Evolutionary conservation across 495 filamentous ascomycete species (phyloP).

Genomic region (Paragyromitra xinjiangensis): DNA sequence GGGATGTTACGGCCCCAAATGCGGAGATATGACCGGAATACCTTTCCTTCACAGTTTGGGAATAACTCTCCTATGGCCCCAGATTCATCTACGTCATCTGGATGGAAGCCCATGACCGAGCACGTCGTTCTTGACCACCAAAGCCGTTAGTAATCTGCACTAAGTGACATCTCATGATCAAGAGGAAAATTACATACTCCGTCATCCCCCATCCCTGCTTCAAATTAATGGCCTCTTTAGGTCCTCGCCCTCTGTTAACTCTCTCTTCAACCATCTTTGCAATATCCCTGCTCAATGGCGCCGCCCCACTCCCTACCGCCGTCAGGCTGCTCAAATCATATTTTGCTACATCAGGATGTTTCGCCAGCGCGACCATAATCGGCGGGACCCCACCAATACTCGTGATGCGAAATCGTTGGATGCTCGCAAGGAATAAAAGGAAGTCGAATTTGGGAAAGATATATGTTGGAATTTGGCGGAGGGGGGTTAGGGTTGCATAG

Average conservation of each 20-base stretch:
- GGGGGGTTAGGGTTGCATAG: constrained; percentile 59
- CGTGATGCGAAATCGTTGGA: constrained; percentile 75
- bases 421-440: constrained; percentile 70
- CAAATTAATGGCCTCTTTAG: constrained; percentile 69
- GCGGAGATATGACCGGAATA: constrained; percentile 61
- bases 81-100: constrained; percentile 58
- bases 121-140: constrained; percentile 67
- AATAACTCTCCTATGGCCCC: constrained; percentile 73
- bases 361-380: constrained; percentile 75
- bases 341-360: constrained; percentile 70
- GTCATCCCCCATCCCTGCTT: constrained; percentile 91
- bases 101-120: constrained; percentile 69
- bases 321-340: constrained; percentile 76
- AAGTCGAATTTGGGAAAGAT: constrained; percentile 70
- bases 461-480: constrained; percentile 43
- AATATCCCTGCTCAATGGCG: constrained; percentile 63
- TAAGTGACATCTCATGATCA: constrained; percentile 2
- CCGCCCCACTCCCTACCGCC: constrained; percentile 68
- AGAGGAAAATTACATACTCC: constrained; percentile 63
- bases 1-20: constrained; percentile 57
- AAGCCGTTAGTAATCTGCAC: constrained; percentile 23
- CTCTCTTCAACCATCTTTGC: constrained; percentile 58
- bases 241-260: constrained; percentile 77
- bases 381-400: constrained; percentile 71
- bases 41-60: constrained; percentile 72